Conservation (phyloP, 106 monocot genomes). For the Ottelia alismoides region DNA sequence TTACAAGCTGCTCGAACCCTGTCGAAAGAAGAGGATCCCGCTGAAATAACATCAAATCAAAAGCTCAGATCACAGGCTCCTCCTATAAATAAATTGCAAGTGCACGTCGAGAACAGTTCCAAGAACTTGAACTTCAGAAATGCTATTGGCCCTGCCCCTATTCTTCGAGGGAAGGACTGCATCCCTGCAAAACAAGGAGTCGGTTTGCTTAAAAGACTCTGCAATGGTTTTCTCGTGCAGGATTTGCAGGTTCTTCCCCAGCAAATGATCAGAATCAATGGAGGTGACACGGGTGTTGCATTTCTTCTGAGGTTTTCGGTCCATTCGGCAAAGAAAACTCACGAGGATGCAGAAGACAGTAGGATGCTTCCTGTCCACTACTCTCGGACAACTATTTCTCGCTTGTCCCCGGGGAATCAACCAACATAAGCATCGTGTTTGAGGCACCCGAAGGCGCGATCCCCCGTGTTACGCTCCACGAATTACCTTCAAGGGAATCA, state of each 20-base stretch:
- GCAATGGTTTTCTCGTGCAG: too few relatives aligned
- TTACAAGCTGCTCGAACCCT: constrained; percentile 62
- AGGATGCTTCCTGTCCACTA: too few relatives aligned
- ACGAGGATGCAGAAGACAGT: too few relatives aligned
- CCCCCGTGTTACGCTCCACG: constrained; percentile 55
- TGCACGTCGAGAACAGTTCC: constrained; percentile 52
- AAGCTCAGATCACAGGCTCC: constrained; percentile 45
- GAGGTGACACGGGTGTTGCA: too few relatives aligned
- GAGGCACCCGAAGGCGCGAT: constrained; percentile 56
- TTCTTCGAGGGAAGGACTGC: constrained; percentile 85
- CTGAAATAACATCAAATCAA: constrained; percentile 67
- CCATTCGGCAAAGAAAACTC: too few relatives aligned
- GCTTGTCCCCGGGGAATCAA: too few relatives aligned
- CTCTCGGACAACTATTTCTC: too few relatives aligned
- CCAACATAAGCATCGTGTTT: constrained; percentile 45
- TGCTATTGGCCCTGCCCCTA: constrained; percentile 3
- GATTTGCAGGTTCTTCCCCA: too few relatives aligned
- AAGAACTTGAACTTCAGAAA: constrained; percentile 16
- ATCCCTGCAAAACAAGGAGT: too few relatives aligned
- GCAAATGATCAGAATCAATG: too few relatives aligned
- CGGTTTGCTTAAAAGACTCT: too few relatives aligned
- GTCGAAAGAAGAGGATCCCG: constrained; percentile 57
- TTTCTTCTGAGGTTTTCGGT: too few relatives aligned
- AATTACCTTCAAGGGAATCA: constrained; percentile 36
- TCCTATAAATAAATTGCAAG: constrained; percentile 38